phyloP scores from a whole-genome alignment of 345 rosid genomes.

The Acer campestre region DNA sequence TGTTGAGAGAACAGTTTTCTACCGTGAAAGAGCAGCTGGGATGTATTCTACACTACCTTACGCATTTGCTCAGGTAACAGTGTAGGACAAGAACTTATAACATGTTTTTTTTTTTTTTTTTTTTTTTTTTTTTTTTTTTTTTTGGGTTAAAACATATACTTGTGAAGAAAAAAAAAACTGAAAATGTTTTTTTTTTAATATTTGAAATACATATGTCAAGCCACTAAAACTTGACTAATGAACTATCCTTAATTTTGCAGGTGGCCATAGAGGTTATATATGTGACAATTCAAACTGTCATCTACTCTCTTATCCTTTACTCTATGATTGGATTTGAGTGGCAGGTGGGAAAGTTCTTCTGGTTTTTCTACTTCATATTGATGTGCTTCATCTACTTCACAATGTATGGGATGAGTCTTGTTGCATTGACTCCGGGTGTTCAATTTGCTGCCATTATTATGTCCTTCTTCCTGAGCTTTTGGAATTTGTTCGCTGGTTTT shows the following conservation, averaged over 20 bases:
- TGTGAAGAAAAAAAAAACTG: no score
- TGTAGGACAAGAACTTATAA: background rate
- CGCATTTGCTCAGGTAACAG: constrained; percentile 70
- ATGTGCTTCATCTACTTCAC: constrained; percentile 73
- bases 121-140: no score
- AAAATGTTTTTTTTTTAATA: no score
- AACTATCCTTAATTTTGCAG: constrained; percentile 33
- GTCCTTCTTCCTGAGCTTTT: constrained; percentile 80
- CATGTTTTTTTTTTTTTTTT: no score
- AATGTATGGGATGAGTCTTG: constrained; percentile 79
- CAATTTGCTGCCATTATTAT: constrained; percentile 71
- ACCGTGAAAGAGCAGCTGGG: constrained; percentile 89
- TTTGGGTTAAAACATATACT: no score
- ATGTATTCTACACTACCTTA: constrained; percentile 90
- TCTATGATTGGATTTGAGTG: constrained; percentile 80
- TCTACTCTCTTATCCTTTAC: constrained; percentile 64
- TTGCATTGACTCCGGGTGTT: constrained; percentile 71
- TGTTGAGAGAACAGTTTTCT: constrained; percentile 76
- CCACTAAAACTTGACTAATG: background rate
- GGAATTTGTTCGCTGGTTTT: constrained; percentile 93
- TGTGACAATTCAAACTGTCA: constrained; percentile 49
- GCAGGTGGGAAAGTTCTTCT: constrained; percentile 48
- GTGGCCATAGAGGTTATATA: constrained; percentile 72
- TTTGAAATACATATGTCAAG: background rate
- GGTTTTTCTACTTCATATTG: constrained; percentile 66